These are phyloP conservation scores for Umbellularia californica DNA, from an alignment of 164 flowering plant species.

Conservation along the genomic window DNA sequence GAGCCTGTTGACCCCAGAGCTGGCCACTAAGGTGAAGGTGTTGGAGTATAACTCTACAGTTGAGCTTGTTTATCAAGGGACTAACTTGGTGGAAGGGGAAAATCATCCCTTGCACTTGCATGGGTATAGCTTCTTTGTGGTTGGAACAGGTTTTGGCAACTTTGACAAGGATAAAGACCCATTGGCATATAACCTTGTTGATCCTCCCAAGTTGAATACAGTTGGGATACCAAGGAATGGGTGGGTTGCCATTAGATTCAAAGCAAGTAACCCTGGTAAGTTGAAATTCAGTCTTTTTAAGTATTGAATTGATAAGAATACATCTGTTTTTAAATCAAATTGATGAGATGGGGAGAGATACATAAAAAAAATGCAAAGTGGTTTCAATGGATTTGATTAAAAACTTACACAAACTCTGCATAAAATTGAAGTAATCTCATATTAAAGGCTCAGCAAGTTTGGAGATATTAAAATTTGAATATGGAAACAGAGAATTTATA, in stretches of 20 bases:
- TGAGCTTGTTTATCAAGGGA: constrained; percentile 49
- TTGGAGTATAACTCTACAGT: constrained; percentile 31
- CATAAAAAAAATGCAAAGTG: too few relatives aligned
- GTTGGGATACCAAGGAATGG: constrained; percentile 49
- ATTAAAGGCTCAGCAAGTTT: too few relatives aligned
- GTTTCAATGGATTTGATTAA: too few relatives aligned
- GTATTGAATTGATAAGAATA: too few relatives aligned
- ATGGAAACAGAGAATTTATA: too few relatives aligned
- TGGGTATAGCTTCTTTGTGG: constrained; percentile 55
- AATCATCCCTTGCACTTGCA: constrained; percentile 64
- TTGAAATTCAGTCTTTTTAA: not conserved
- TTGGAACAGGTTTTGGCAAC: constrained; percentile 59
- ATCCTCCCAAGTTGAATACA: constrained; percentile 49
- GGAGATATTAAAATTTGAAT: too few relatives aligned
- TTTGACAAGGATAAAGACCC: constrained; percentile 43
- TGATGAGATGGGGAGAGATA: too few relatives aligned
- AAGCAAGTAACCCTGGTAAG: constrained; percentile 55
- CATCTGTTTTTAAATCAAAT: too few relatives aligned
- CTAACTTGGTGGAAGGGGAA: constrained; percentile 25
- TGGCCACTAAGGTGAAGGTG: constrained; percentile 37
- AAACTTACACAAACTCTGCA: too few relatives aligned
- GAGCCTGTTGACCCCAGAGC: constrained; percentile 12
- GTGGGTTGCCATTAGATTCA: constrained; percentile 51
- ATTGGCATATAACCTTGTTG: constrained; percentile 42
- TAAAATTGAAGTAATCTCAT: too few relatives aligned